These are phyloP conservation scores for Plasmodium falciparum DNA, from an alignment of 169 alveolate genomes.

Conservation along the genomic window DNA sequence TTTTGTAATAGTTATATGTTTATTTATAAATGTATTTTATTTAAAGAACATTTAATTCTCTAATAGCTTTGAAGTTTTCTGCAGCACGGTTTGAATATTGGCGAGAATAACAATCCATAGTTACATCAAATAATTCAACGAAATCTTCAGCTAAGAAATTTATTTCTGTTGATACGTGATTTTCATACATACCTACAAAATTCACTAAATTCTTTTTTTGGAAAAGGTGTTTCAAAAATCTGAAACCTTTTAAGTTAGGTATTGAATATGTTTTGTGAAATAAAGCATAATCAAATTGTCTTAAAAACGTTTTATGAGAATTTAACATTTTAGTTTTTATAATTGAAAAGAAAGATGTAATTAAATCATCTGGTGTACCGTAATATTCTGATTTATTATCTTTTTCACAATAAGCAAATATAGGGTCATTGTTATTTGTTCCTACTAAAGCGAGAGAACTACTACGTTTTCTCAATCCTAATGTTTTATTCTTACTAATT, in stretches of 20 bases:
- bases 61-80: conserved; percentile 5
- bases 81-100: conserved; percentile 27
- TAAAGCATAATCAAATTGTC: conserved; percentile 23
- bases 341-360: conserved; percentile 45
- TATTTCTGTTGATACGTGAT: conserved; percentile 32
- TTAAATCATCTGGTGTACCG: conserved; percentile 43
- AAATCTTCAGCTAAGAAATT: conserved; percentile 41
- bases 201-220: conserved; percentile 39
- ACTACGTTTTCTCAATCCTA: conserved; percentile 69
- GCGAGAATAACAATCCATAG: conserved; percentile 35
- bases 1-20: no score
- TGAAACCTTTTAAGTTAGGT: conserved; percentile 31
- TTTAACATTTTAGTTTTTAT: conserved; percentile 41
- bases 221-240: conserved; percentile 55
- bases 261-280: conserved; percentile 24
- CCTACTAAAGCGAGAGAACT: conserved; percentile 5
- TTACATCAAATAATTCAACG: conserved; percentile 20
- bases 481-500: conserved; percentile 7
- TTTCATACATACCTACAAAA: conserved; percentile 43
- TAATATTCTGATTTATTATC: conserved; percentile 16
- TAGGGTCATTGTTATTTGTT: not conserved
- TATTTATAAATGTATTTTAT: no score
- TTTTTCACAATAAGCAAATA: conserved; percentile 14
- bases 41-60: not conserved
- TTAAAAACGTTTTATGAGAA: conserved; percentile 32